Evolutionary conservation across 192 early-diverging fungal species (phyloP).

Genomic region (Haplosporangium gracile): DNA sequence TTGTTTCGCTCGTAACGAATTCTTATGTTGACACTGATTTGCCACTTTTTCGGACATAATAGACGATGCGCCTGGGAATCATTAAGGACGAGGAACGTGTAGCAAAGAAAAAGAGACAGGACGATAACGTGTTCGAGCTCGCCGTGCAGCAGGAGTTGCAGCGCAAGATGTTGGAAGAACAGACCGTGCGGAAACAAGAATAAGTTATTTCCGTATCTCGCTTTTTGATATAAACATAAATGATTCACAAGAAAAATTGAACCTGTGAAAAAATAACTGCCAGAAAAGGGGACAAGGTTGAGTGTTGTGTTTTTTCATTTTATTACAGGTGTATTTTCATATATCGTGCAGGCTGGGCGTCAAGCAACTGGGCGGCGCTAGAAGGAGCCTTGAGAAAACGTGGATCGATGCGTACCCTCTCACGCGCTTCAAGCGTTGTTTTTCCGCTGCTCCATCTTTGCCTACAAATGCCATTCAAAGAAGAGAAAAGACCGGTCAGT

Average conservation of each 20-base stretch:
- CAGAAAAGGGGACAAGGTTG: no score
- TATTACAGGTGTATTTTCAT: no score
- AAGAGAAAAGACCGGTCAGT: neutral
- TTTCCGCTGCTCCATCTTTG: constrained; percentile 45
- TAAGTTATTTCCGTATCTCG: neutral
- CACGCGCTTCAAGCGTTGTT: constrained; percentile 26
- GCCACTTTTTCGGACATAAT: neutral
- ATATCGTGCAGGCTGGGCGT: no score
- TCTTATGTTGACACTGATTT: neutral
- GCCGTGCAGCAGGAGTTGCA: constrained; percentile 56
- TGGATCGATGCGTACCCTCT: neutral
- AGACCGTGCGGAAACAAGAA: constrained; percentile 37
- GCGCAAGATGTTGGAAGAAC: constrained; percentile 50
- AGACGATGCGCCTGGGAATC: constrained; percentile 55
- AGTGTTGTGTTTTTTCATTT: no score
- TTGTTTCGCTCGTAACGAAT: neutral
- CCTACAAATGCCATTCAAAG: constrained; percentile 11
- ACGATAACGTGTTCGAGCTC: constrained; percentile 55
- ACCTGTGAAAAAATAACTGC: no score
- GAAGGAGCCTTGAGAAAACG: no score
- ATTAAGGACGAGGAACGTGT: constrained; percentile 50
- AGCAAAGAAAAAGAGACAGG: constrained; percentile 55
- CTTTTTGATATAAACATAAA: neutral
- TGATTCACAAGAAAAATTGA: neutral
- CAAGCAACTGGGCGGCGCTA: no score